Percentiles rank a stretch among this genome's conserved stretches.
These are phyloP conservation scores for Magnaporthiopsis rhizophila DNA, from an alignment of 2,329 filamentous ascomycete genomes.

Conservation along the genomic window DNA sequence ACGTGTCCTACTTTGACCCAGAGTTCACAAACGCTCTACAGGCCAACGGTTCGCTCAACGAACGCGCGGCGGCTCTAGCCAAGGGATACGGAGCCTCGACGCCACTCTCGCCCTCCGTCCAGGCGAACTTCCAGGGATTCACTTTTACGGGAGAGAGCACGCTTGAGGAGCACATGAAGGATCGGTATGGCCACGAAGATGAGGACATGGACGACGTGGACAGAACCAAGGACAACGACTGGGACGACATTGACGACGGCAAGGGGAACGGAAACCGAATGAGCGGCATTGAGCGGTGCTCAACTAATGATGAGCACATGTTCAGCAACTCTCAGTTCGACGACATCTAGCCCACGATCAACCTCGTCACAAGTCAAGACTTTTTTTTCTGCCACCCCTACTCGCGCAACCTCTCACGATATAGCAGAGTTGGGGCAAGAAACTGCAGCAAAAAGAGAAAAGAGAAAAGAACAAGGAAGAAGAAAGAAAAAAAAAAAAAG, in stretches of 20 bases:
- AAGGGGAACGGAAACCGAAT: conserved; percentile 48
- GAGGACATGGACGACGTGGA: conserved; percentile 54
- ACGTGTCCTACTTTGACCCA: conserved; percentile 97
- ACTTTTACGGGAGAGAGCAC: conserved; percentile 98
- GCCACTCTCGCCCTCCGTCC: conserved; percentile 86
- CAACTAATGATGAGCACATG: conserved; percentile 53
- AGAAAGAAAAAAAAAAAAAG: neutral
- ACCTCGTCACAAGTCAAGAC: neutral
- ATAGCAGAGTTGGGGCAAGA: neutral
- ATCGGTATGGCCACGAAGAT: conserved; percentile 36
- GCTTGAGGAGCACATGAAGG: conserved; percentile 75
- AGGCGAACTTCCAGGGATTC: conserved; percentile 97
- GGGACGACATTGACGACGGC: conserved; percentile 45
- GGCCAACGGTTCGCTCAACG: conserved; percentile 80
- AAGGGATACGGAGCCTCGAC: conserved; percentile 83
- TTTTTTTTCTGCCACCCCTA: neutral
- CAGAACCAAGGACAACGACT: conserved; percentile 37
- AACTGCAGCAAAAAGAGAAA: too few relatives aligned
- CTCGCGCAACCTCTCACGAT: neutral
- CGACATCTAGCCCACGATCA: conserved; percentile 37
- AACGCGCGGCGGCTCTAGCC: conserved; percentile 78
- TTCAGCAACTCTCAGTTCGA: conserved; percentile 54
- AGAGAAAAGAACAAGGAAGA: neutral
- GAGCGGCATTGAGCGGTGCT: conserved; percentile 54
- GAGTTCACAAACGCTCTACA: conserved; percentile 95